Evolutionary conservation across 202 grass and related monocot genomes (phyloP).

Genomic region (Eragrostis tef): DNA sequence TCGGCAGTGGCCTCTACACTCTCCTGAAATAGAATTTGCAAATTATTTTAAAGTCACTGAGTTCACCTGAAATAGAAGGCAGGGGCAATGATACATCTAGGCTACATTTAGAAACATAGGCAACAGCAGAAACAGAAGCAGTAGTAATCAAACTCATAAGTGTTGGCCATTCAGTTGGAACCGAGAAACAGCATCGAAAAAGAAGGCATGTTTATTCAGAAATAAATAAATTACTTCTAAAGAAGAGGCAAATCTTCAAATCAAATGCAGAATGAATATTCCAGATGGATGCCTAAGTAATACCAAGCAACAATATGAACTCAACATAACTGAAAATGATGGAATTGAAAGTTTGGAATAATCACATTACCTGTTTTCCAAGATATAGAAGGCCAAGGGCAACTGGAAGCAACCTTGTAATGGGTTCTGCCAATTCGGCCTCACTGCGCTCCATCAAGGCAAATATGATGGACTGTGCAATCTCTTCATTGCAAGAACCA

Average conservation of each 20-base stretch:
- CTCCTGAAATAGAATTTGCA: slow-evolving; percentile 61
- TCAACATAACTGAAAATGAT: neutral
- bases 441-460: slow-evolving; percentile 91
- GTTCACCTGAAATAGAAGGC: neutral
- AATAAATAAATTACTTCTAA: neutral
- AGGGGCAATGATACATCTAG: neutral
- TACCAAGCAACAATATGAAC: neutral
- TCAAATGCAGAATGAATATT: slow-evolving; percentile 25
- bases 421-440: slow-evolving; percentile 74
- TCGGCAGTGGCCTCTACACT: slow-evolving; percentile 86
- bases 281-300: neutral
- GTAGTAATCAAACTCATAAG: slow-evolving; percentile 2
- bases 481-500: slow-evolving; percentile 99
- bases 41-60: slow-evolving; percentile 24
- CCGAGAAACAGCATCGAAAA: neutral
- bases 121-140: slow-evolving; percentile 12
- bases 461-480: slow-evolving; percentile 94
- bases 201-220: neutral
- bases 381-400: slow-evolving; percentile 96
- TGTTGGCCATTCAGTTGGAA: neutral
- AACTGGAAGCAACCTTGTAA: slow-evolving; percentile 82
- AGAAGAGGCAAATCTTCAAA: neutral
- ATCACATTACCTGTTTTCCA: slow-evolving; percentile 82
- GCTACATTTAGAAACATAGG: slow-evolving; percentile 29
- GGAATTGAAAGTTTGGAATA: neutral